These are phyloP conservation scores for Jatropha multifida DNA, from an alignment of 441 rosid genomes.

Conservation along the genomic window DNA sequence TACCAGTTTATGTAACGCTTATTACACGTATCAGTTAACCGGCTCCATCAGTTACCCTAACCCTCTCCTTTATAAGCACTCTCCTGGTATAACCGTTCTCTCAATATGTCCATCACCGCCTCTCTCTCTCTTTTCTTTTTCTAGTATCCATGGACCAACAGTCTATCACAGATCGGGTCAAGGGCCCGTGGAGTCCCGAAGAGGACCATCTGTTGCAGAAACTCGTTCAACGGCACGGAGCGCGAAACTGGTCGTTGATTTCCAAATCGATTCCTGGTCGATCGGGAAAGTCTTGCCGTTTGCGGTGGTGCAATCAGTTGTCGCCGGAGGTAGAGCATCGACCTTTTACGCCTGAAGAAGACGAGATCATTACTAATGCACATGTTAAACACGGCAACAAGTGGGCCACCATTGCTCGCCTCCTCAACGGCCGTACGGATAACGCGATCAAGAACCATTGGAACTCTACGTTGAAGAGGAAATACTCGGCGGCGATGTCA, in stretches of 20 bases:
- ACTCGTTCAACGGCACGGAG: slow-evolving; percentile 49
- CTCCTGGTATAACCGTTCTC: no score
- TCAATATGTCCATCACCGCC: background rate
- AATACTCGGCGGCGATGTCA: slow-evolving; percentile 31
- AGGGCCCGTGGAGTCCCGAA: slow-evolving; percentile 74
- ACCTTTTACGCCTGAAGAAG: slow-evolving; percentile 57
- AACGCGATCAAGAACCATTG: slow-evolving; percentile 70
- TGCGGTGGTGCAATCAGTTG: slow-evolving; percentile 77
- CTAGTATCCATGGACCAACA: slow-evolving; percentile 16
- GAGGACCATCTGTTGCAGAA: slow-evolving; percentile 51
- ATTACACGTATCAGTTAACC: slow-evolving; percentile 24
- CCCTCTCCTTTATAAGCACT: slow-evolving; percentile 15
- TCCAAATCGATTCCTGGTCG: slow-evolving; percentile 61
- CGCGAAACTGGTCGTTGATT: slow-evolving; percentile 64
- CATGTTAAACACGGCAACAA: slow-evolving; percentile 57
- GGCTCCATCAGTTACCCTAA: slow-evolving; percentile 32
- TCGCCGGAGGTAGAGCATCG: slow-evolving; percentile 70
- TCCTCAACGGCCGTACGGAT: slow-evolving; percentile 73
- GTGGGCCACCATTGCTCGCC: slow-evolving; percentile 72
- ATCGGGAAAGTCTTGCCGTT: slow-evolving; percentile 70
- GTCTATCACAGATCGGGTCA: slow-evolving; percentile 43
- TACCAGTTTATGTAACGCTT: slow-evolving; percentile 21
- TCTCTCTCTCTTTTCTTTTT: background rate
- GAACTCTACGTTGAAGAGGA: slow-evolving; percentile 67
- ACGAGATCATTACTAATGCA: slow-evolving; percentile 49